These are phyloP conservation scores for Ascodesmis nigricans DNA, from an alignment of 495 filamentous ascomycete genomes.

Conservation along the genomic window DNA sequence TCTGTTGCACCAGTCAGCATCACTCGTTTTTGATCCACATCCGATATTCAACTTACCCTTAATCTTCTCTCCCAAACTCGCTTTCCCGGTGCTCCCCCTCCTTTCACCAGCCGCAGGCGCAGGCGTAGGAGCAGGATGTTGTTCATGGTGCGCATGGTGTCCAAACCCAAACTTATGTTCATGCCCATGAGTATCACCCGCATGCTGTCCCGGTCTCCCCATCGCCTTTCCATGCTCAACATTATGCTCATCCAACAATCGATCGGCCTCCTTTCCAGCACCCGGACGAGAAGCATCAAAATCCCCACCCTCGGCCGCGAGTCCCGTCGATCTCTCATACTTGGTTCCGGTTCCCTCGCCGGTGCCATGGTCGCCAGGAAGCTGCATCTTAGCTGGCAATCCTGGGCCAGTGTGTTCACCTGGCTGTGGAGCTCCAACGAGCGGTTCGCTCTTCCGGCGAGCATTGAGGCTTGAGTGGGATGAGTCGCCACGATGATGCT, in stretches of 20 bases:
- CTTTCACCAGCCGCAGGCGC: too few species aligned
- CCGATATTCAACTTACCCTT: not conserved
- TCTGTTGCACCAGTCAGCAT: too few species aligned
- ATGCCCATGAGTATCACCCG: not conserved
- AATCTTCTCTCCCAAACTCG: not conserved
- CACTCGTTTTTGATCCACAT: too few species aligned
- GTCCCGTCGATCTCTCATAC: conserved; percentile 32
- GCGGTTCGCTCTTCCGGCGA: conserved; percentile 4
- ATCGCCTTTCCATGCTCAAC: conserved; percentile 13
- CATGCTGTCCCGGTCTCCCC: not conserved
- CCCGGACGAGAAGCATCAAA: conserved; percentile 39
- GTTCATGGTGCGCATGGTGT: conserved; percentile 1
- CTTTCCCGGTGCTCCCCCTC: not conserved
- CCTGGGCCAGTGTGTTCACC: conserved; percentile 15
- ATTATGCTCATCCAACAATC: conserved; percentile 14
- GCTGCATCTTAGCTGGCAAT: conserved; percentile 22
- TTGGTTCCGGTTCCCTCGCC: conserved; percentile 30
- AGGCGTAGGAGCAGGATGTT: not conserved
- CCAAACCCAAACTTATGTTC: not conserved
- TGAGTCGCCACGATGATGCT: too few species aligned
- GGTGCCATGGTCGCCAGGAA: conserved; percentile 16
- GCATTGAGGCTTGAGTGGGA: too few species aligned
- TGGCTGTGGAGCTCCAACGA: conserved; percentile 13
- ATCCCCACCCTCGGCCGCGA: conserved; percentile 33
- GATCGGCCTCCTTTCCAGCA: conserved; percentile 39